phyloP scores from a whole-genome alignment of 495 filamentous ascomycete genomes.

The Polyplosphaeria fusca region DNA sequence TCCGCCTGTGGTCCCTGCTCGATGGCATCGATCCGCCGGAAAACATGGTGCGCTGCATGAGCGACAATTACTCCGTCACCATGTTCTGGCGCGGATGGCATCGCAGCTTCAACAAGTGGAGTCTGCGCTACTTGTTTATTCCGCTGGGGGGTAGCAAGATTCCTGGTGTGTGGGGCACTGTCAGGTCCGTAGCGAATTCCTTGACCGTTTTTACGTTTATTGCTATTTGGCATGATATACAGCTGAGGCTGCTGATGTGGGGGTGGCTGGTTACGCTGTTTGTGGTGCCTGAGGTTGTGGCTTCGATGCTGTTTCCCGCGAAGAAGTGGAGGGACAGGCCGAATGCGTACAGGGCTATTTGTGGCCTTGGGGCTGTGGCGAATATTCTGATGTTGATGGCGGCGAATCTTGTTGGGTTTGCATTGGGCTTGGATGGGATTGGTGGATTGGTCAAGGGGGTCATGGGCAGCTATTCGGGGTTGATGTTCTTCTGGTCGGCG shows the following conservation, averaged over 20 bases:
- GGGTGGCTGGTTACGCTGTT: slow-evolving; percentile 94
- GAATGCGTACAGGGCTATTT: slow-evolving; percentile 71
- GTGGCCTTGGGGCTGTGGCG: slow-evolving; percentile 78
- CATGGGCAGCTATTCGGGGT: slow-evolving; percentile 68
- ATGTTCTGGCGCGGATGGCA: slow-evolving; percentile 98
- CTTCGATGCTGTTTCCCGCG: slow-evolving; percentile 65
- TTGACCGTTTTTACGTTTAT: slow-evolving; percentile 94
- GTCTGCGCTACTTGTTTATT: slow-evolving; percentile 89
- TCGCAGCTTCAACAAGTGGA: slow-evolving; percentile 88
- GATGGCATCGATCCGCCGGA: slow-evolving; percentile 94
- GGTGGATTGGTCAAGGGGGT: slow-evolving; percentile 71
- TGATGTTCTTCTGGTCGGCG: slow-evolving; percentile 67
- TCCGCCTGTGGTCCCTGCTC: slow-evolving; percentile 87
- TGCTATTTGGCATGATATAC: slow-evolving; percentile 96
- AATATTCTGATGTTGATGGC: slow-evolving; percentile 95
- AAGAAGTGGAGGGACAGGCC: slow-evolving; percentile 63
- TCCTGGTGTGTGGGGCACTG: slow-evolving; percentile 41
- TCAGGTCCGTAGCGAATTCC: slow-evolving; percentile 63
- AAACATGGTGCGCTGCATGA: slow-evolving; percentile 97
- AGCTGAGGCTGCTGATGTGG: slow-evolving; percentile 89
- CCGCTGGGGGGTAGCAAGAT: slow-evolving; percentile 73
- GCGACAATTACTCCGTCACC: slow-evolving; percentile 87
- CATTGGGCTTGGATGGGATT: slow-evolving; percentile 83
- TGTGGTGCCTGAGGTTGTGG: slow-evolving; percentile 81
- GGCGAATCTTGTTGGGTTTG: slow-evolving; percentile 93